Evolutionary conservation across 1,284 basidiomycete species (phyloP), one percentile per base, ranked within the genome.

Genomic region (Mrakiaceae sp.): DNA sequence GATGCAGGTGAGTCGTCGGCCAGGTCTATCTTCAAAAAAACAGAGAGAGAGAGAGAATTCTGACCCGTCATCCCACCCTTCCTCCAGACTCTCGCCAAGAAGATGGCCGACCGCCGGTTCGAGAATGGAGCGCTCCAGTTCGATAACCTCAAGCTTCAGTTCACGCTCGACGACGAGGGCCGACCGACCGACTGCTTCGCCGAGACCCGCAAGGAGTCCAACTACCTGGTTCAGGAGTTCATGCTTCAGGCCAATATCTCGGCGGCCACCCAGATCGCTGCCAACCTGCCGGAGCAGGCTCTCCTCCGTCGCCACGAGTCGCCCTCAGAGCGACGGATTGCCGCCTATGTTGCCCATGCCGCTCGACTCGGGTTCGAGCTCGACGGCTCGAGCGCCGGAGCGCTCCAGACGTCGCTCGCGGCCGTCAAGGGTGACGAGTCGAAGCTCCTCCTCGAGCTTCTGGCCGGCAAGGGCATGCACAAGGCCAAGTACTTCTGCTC

Each of bases 401-500:
- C 88, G 52, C 78, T 98, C 47, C 92, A 94, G 85, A 83, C 80
- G 67, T 93, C 90, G 5, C 84, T 98, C 71, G 78, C 87, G 49
- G 78, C 81, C 39, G 82, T 98, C 67, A 74, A 81, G 58, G 85
- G 95, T 70, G 82, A 85, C 11, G 83, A 82, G 64, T 87, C 87
- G 67, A 84, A 85, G 64, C 79, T 82, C 60, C 81, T 91, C 43
- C 79, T 97, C 27, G 85, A 93, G 74, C 74, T 95, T 27, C 80
- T 97, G 53, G 84, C 87, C 46, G 87, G 84, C 74, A 97, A 96
- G 76, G 85, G 91, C 16, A 96, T 95, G 71, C 87, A 87, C 67
- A 84, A 86, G 62, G 90, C 96, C 68, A 94, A 94, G 75, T 98
- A 98, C 78, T 98, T 97, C 84, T 98, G 95, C 74, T 85, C 94